Base-by-base conservation (phyloP, 2,329 filamentous ascomycete genomes). In the Epichloe sp. region DNA sequence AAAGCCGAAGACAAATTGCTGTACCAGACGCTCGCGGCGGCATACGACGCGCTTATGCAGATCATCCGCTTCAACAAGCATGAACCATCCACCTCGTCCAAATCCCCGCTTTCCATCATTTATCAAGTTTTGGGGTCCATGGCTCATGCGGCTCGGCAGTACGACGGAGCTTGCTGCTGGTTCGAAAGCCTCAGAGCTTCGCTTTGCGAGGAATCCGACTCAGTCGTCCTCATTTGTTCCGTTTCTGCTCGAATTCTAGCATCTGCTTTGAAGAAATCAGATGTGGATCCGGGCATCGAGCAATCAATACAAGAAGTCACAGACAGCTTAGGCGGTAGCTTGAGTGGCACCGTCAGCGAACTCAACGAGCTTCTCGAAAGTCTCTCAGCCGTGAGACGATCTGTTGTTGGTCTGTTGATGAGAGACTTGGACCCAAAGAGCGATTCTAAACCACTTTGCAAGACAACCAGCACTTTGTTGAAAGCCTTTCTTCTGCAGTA, bases 311-410 rank as follows among this genome's bases (percentile, higher is more conserved):
- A 64, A 4, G 68, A 74, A 44, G 73, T 83, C 0, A 61, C 78
- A 3, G 73, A 77, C 1, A 70, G 72, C 1, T 65, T 84, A n/a
- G 76, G 80, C 52, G 77, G 77, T 0, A 71, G 76, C 12, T 68
- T 85, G 35, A 78, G 78, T 54, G 81, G 81, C 3, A 80, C 79
- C 31, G 68, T 71, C 7, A 62, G 68, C 1, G 80, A 84, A 53
- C 70, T 85, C 34, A 79, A 84, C 44, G 79, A 83, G 49, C 69
- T 85, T 1, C 65, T 85, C 23, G 68, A 70, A 7, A 78, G 77
- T 53, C 67, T 84, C 5, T 79, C 75, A 36, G 64, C 71, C 3
- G 71, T 77, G 17, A 71, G 81, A 54, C 77, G 77, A 55, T 74
- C 76, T 4, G 73, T 73, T 1, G 73, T 80, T 48, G 71, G 70